These are phyloP conservation scores for Adansonia rubrostipa DNA, from an alignment of 441 rosid species.

Conservation along the genomic window DNA sequence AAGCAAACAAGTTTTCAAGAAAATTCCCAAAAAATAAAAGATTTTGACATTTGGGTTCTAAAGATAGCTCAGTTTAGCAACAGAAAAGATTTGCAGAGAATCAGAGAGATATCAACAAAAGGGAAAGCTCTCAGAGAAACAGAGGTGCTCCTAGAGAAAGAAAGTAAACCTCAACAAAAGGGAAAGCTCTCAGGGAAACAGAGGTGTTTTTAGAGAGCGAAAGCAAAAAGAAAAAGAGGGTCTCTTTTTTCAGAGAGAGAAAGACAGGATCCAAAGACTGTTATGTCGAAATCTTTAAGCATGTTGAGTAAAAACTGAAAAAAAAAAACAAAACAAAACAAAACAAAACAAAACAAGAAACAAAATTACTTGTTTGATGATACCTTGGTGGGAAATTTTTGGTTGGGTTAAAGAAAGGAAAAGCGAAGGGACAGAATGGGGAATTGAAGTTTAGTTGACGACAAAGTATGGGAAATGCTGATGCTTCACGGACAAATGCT, in stretches of 20 bases:
- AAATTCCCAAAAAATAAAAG: neutral
- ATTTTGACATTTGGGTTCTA: conserved; percentile 2
- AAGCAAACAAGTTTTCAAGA: conserved; percentile 15
- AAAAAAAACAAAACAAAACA: too few species aligned
- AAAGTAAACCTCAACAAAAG: neutral
- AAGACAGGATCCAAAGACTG: conserved; percentile 40
- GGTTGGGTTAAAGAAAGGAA: conserved; percentile 17
- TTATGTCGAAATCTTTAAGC: conserved; percentile 34
- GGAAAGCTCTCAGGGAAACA: conserved; percentile 19
- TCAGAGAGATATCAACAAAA: conserved; percentile 25
- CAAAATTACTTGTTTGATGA: conserved; percentile 21
- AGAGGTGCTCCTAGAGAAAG: conserved; percentile 22
- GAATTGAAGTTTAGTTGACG: too few species aligned
- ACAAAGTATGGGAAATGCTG: too few species aligned
- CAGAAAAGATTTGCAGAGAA: conserved; percentile 31
- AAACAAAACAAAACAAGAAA: too few species aligned
- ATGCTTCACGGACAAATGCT: too few species aligned
- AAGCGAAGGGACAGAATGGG: neutral
- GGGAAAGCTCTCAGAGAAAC: conserved; percentile 24
- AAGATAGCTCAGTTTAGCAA: conserved; percentile 21
- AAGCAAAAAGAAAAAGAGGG: neutral
- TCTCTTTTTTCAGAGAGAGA: conserved; percentile 15
- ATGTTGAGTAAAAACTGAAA: conserved; percentile 33
- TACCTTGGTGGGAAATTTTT: neutral
- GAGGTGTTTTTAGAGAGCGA: conserved; percentile 21